phyloP scores from a whole-genome alignment of 1,139 yeast species.

The Blastobotrys apis region DNA sequence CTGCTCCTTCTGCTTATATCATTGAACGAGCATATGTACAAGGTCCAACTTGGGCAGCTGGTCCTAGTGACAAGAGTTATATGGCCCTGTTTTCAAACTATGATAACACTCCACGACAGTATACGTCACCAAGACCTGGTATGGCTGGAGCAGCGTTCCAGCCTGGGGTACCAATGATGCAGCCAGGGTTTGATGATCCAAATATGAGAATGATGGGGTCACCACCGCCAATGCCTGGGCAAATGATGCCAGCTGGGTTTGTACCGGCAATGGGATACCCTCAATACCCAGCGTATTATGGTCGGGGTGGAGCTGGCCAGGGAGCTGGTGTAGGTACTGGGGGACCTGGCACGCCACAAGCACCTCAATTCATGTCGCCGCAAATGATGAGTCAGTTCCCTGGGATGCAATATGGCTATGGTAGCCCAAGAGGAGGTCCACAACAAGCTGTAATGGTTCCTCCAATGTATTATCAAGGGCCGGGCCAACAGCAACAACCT shows the following conservation, averaged over 20 bases:
- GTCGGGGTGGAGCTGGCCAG: constrained; percentile 13
- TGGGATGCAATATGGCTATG: constrained; percentile 8
- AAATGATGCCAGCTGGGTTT: constrained; percentile 25
- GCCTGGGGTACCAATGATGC: constrained; percentile 25
- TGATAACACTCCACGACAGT: constrained; percentile 15
- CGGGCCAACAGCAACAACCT: not conserved
- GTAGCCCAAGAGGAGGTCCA: constrained; percentile 6
- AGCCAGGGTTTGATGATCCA: constrained; percentile 24
- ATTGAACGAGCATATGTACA: constrained; percentile 66
- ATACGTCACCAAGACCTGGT: constrained; percentile 17
- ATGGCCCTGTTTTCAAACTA: constrained; percentile 11
- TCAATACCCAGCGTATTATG: constrained; percentile 21
- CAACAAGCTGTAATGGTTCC: constrained; percentile 7
- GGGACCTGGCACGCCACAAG: constrained; percentile 8
- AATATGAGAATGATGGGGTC: constrained; percentile 26
- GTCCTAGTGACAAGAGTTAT: constrained; percentile 26
- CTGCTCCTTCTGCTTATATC: constrained; percentile 32
- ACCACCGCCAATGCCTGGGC: constrained; percentile 25
- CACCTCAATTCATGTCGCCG: constrained; percentile 13
- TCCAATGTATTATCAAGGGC: constrained; percentile 6
- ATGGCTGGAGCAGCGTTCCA: constrained; percentile 10
- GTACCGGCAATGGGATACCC: constrained; percentile 26
- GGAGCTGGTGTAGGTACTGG: too few species aligned
- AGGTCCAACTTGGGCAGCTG: constrained; percentile 70
- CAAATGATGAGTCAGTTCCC: constrained; percentile 19